These are phyloP conservation scores for Rhizophlyctis rosea DNA, from an alignment of 192 early-diverging fungal genomes.

Conservation along the genomic window DNA sequence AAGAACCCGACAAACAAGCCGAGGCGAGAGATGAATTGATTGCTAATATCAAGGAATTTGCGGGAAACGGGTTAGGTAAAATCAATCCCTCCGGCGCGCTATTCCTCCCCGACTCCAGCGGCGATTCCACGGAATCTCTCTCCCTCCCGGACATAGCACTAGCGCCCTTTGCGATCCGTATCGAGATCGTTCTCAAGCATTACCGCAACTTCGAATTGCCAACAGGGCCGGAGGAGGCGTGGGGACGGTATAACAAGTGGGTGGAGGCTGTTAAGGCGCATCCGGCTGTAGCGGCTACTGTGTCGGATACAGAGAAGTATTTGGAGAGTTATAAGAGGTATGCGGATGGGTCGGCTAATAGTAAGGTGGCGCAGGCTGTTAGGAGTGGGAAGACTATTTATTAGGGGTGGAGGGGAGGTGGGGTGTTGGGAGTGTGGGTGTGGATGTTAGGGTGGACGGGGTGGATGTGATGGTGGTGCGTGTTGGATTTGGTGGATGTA, in stretches of 20 bases:
- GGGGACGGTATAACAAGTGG: background rate
- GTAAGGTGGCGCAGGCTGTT: background rate
- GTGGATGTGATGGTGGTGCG: no score
- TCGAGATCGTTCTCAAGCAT: background rate
- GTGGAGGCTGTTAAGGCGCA: background rate
- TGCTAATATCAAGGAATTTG: background rate
- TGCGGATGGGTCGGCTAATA: background rate
- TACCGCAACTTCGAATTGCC: background rate
- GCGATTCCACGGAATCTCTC: background rate
- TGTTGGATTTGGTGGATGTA: no score
- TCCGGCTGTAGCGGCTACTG: background rate
- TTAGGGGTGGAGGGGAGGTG: no score
- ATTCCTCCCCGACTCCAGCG: background rate
- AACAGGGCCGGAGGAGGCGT: background rate
- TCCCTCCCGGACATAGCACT: background rate
- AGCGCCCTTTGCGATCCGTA: background rate
- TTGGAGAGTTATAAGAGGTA: background rate
- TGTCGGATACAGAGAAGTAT: background rate
- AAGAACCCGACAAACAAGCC: background rate
- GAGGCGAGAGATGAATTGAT: background rate
- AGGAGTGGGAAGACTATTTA: background rate
- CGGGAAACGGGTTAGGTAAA: background rate
- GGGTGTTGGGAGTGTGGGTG: no score
- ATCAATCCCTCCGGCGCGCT: background rate
- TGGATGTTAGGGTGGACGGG: no score